Percentiles rank a stretch among this genome's conserved stretches.
Conservation (phyloP, 108 stramenopile genomes). For the Nitzschia sp. region DNA sequence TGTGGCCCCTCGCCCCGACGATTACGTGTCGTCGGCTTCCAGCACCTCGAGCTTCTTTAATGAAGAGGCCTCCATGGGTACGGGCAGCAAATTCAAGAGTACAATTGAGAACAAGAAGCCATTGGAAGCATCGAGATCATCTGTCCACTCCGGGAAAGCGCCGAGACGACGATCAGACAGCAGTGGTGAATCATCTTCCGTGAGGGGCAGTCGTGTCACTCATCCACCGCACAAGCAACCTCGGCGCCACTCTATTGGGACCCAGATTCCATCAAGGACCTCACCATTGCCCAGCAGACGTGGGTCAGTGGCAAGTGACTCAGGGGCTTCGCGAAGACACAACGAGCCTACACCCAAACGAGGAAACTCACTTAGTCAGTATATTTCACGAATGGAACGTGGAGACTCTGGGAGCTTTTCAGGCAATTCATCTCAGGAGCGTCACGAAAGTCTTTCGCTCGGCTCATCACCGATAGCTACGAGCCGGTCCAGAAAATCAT, state of each 20-base stretch:
- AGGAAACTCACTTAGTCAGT: not conserved
- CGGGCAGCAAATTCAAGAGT: no score
- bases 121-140: not conserved
- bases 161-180: not conserved
- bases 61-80: not conserved
- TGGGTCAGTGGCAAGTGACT: not conserved
- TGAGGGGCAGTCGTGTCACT: not conserved
- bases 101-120: not conserved
- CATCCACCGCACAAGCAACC: slow-evolving; percentile 13
- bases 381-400: not conserved
- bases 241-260: slow-evolving; percentile 7
- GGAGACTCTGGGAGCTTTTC: not conserved
- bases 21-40: no score
- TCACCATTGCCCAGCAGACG: not conserved
- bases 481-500: not conserved
- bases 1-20: no score
- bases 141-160: not conserved
- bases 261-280: not conserved
- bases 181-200: not conserved
- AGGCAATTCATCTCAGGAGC: no score
- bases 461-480: not conserved
- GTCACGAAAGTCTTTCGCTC: no score
- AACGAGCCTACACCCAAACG: not conserved
- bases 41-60: no score
- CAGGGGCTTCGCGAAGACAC: not conserved